A percentile compares a stretch with the other conserved stretches of the same genome.
Conservation (phyloP, 164 flowering plant genomes). For the Brasenia schreberi region DNA sequence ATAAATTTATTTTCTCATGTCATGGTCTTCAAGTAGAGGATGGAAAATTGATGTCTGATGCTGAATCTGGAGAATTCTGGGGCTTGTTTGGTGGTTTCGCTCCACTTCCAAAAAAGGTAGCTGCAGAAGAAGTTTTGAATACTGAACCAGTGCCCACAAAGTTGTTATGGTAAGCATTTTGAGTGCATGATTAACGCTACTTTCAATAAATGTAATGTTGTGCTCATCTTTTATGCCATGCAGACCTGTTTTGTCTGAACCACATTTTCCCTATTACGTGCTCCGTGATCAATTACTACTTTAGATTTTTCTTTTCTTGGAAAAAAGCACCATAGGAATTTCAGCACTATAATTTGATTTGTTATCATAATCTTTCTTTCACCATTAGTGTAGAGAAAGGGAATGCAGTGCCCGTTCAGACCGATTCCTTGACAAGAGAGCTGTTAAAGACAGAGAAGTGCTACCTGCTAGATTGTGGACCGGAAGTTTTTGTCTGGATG, state of each 20-base stretch:
- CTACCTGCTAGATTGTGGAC: constrained; percentile 82
- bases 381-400: constrained; percentile 61
- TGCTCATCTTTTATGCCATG: too few relatives aligned
- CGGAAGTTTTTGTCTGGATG: constrained; percentile 89
- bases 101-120: constrained; percentile 84
- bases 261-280: not conserved
- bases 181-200: too few relatives aligned
- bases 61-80: constrained; percentile 98
- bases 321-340: too few relatives aligned
- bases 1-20: too few relatives aligned
- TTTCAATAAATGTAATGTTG: too few relatives aligned
- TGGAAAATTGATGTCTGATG: constrained; percentile 97
- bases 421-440: constrained; percentile 62
- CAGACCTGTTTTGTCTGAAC: not conserved
- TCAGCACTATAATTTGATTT: too few relatives aligned
- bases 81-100: constrained; percentile 97
- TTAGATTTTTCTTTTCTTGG: too few relatives aligned
- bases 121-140: constrained; percentile 37
- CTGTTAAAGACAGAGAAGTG: constrained; percentile 73
- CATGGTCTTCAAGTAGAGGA: constrained; percentile 43
- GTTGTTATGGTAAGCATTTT: constrained; percentile 41
- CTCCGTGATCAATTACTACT: too few relatives aligned
- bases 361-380: too few relatives aligned
- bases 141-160: constrained; percentile 31
- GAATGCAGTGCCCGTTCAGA: constrained; percentile 39